Evolutionary conservation across 192 early-diverging fungal genomes (phyloP).

Genomic region (Linnemannia exigua): DNA sequence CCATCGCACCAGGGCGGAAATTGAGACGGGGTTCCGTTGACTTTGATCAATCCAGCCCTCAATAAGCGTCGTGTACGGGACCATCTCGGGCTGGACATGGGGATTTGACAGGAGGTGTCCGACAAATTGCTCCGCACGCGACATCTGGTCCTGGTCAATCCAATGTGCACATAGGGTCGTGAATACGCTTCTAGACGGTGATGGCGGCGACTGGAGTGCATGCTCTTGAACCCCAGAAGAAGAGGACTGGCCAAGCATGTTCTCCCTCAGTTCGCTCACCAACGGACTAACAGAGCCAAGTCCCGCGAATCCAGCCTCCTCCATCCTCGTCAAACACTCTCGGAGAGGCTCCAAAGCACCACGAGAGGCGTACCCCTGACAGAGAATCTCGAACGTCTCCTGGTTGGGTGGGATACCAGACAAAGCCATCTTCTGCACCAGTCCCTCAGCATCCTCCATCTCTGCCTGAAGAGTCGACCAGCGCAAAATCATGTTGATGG

Average conservation of each 20-base stretch:
- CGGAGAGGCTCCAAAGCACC: conserved; percentile 18
- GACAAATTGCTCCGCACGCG: conserved; percentile 31
- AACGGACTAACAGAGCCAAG: background rate
- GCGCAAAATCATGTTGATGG: conserved; percentile 30
- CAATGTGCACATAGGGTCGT: conserved; percentile 26
- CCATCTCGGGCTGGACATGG: conserved; percentile 9
- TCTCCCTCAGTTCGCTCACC: background rate
- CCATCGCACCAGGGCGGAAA: conserved; percentile 6
- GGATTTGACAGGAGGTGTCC: conserved; percentile 5
- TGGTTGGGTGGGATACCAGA: conserved; percentile 27
- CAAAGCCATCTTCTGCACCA: conserved; percentile 22
- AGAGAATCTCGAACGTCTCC: conserved; percentile 41
- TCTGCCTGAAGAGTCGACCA: conserved; percentile 35
- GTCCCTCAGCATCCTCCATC: conserved; percentile 31
- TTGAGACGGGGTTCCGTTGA: conserved; percentile 28
- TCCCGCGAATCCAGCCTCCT: conserved; percentile 13
- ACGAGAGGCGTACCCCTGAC: conserved; percentile 31
- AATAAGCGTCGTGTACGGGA: conserved; percentile 36
- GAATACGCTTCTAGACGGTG: background rate
- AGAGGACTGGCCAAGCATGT: conserved; percentile 14
- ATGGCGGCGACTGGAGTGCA: background rate
- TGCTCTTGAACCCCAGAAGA: background rate
- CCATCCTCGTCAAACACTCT: conserved; percentile 31
- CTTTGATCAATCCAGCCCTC: conserved; percentile 53
- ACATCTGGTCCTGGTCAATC: conserved; percentile 33